A percentile compares a stretch with the other conserved stretches of the same genome.
These are phyloP conservation scores for Triangularia setosa DNA, from an alignment of 2,329 filamentous ascomycete genomes.

Conservation along the genomic window DNA sequence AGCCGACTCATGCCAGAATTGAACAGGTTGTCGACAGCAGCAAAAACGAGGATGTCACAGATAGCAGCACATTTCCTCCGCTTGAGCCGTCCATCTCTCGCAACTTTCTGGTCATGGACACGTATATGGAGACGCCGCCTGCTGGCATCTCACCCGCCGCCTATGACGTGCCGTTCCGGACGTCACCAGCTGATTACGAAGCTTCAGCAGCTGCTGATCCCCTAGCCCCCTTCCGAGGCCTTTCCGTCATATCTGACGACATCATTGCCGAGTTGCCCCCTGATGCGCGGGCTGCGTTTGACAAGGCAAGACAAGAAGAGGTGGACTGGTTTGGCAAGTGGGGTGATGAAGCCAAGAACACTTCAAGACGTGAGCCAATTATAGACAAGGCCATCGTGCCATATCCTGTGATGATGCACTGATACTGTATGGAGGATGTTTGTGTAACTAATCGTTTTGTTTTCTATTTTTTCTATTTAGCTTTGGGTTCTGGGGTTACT, in stretches of 20 bases:
- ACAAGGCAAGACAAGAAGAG: constrained; percentile 63
- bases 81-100: constrained; percentile 48
- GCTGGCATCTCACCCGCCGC: constrained; percentile 43
- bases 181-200: constrained; percentile 33
- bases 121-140: constrained; percentile 49
- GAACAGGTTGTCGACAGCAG: constrained; percentile 59
- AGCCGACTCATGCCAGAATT: constrained; percentile 82
- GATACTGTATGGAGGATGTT: neutral
- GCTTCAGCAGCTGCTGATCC: constrained; percentile 39
- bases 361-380: constrained; percentile 47
- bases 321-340: constrained; percentile 69
- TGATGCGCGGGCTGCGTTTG: constrained; percentile 70
- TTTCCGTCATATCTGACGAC: constrained; percentile 62
- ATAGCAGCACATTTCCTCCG: constrained; percentile 41
- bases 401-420: constrained; percentile 41
- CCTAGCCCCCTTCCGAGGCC: constrained; percentile 53
- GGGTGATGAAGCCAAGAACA: constrained; percentile 62
- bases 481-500: neutral
- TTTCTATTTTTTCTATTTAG: constrained; percentile 3
- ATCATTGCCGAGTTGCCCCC: constrained; percentile 62
- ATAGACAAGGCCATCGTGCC: constrained; percentile 64
- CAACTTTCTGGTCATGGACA: constrained; percentile 56
- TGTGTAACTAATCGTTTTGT: constrained; percentile 4
- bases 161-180: constrained; percentile 41
- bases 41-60: constrained; percentile 26